Evolutionary conservation across 1,284 basidiomycete genomes (phyloP).

Genomic region (Fomitopsis palustris): DNA sequence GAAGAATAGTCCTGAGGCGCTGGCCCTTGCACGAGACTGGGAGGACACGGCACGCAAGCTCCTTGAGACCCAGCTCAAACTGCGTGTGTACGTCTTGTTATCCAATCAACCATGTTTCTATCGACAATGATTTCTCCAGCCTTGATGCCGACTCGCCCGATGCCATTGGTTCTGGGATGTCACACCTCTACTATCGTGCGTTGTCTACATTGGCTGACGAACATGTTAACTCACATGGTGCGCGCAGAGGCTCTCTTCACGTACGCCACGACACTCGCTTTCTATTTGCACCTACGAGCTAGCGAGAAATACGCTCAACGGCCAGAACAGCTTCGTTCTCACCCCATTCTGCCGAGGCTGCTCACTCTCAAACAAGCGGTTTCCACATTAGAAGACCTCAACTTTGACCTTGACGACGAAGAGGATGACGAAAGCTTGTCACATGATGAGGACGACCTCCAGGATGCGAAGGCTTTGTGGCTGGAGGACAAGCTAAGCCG

Average conservation of each 20-base stretch:
- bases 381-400: constrained; percentile 77
- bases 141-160: constrained; percentile 43
- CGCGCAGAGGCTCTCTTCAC: constrained; percentile 79
- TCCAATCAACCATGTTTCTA: neutral
- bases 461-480: constrained; percentile 21
- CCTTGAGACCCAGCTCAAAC: constrained; percentile 46
- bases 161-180: constrained; percentile 55
- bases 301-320: constrained; percentile 58
- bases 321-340: constrained; percentile 64
- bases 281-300: constrained; percentile 87
- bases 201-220: constrained; percentile 9
- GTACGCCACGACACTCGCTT: constrained; percentile 88
- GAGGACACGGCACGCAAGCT: constrained; percentile 61
- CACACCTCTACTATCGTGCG: constrained; percentile 77
- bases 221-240: neutral
- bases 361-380: constrained; percentile 85
- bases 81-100: constrained; percentile 48
- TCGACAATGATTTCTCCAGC: constrained; percentile 31
- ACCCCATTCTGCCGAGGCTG: constrained; percentile 82
- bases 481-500: constrained; percentile 15
- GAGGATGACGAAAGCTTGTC: constrained; percentile 35
- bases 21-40: constrained; percentile 76
- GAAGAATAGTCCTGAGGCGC: constrained; percentile 75
- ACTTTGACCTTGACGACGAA: constrained; percentile 59
- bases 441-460: constrained; percentile 21